Evolutionary conservation across 768 basidiomycete genomes (phyloP).

Genomic region (Piloderma croceum): DNA sequence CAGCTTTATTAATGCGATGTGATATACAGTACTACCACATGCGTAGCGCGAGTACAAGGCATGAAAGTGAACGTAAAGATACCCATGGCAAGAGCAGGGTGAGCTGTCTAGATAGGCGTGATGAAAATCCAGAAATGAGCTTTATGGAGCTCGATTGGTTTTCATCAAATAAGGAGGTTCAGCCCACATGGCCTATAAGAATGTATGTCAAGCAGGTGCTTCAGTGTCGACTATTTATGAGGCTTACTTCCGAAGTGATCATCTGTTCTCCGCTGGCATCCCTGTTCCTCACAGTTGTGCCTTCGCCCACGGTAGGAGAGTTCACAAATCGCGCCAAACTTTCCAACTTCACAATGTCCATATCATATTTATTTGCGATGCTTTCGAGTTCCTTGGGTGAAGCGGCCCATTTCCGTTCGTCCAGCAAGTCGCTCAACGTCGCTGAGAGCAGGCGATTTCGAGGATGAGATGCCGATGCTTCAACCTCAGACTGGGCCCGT

Average conservation of each 20-base stretch:
- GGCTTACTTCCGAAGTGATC: constrained; percentile 44
- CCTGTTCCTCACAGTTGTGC: constrained; percentile 36
- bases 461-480: constrained; percentile 38
- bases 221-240: too few species aligned
- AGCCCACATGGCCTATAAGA: too few species aligned
- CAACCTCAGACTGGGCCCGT: constrained; percentile 48
- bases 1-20: too few species aligned
- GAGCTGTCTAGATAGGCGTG: too few species aligned
- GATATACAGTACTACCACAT: too few species aligned
- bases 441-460: constrained; percentile 53
- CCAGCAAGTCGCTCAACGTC: constrained; percentile 51
- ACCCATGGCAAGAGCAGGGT: too few species aligned
- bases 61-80: too few species aligned
- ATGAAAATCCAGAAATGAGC: too few species aligned
- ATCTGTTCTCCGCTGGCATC: constrained; percentile 55
- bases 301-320: constrained; percentile 54
- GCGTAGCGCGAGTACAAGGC: too few species aligned
- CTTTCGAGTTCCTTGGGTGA: constrained; percentile 38
- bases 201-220: too few species aligned
- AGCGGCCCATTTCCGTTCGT: constrained; percentile 50
- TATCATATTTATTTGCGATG: constrained; percentile 48
- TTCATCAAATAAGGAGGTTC: too few species aligned
- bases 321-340: constrained; percentile 52
- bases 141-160: too few species aligned
- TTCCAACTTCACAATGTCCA: constrained; percentile 50